Evolutionary conservation across 768 basidiomycete genomes (phyloP), one percentile per base, ranked within the genome.

Genomic region (Gloeopeniophorella convolvens): DNA sequence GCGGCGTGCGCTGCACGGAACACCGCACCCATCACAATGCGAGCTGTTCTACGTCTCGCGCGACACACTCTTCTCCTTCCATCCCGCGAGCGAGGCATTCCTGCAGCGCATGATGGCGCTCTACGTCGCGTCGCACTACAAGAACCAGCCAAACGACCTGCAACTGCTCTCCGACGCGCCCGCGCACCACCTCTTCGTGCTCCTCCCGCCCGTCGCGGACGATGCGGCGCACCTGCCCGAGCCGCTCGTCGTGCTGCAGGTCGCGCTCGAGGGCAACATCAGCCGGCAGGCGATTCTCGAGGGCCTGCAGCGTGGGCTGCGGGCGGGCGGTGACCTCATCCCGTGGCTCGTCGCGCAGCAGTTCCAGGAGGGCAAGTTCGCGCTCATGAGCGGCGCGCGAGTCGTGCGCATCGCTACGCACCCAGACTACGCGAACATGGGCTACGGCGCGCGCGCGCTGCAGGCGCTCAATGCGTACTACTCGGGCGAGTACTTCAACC

Each of bases 141-240:
- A 99, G 69, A 99, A 98, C 67, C 90, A 94, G 62, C 96, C 96
- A 16, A 98, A 99, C 64, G 96, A 99, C 65, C 75, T 99, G n/a
- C 95, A 98, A 66, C 78, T 99, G 44, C 80, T 98, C 66, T 89
- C 87, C 10, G 96, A 99, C 60, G 96, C 96, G 1, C 96, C 96
- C 0, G 94, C 92, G 1, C 95, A 98, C 63, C 90, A 94, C 60
- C 77, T 99, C 12, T 99, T 98, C 58, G 96, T 99, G 1, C 78
- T 99, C 0, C 73, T 98, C 1, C 94, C 94, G 0, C 96, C 96
- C 0, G 76, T 98, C 42, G 83, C 86, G 61, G 88, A 93, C 48
- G 87, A 94, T 54, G 90, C 92, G 63, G 83, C 76, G n/a, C 78
- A 83, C 42, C 76, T 99, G 1, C 96, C 96, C 0, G 94, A 97